These are phyloP conservation scores for Colletotrichum sp. DNA, from an alignment of 2,329 filamentous ascomycete species.

Conservation along the genomic window DNA sequence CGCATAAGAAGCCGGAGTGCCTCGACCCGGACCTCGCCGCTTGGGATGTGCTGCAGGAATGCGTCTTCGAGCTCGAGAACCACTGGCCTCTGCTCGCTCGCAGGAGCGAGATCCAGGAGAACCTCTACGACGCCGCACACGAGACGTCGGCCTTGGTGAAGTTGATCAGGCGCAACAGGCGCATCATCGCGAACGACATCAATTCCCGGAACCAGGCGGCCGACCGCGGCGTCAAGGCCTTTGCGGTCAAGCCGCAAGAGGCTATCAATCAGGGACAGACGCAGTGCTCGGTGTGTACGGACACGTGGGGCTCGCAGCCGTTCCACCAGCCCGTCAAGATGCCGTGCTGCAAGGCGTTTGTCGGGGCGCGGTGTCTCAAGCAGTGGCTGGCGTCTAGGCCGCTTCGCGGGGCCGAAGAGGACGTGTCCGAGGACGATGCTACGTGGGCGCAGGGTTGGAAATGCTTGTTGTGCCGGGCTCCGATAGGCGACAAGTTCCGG, in stretches of 20 bases:
- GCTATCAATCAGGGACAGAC: not conserved
- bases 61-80: constrained; percentile 6
- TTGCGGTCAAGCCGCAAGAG: not conserved
- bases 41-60: constrained; percentile 4
- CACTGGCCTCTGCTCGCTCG: not conserved
- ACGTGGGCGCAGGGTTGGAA: not conserved
- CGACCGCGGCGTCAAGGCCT: not conserved
- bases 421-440: not conserved
- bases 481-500: not conserved
- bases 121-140: not conserved
- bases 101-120: not conserved
- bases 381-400: not conserved
- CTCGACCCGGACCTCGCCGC: not conserved
- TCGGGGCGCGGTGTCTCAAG: constrained; percentile 12
- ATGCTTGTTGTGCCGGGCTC: not conserved
- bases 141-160: not conserved
- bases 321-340: constrained; percentile 7
- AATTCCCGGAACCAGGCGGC: not conserved
- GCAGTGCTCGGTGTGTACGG: not conserved
- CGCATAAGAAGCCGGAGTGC: not conserved
- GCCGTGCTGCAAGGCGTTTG: not conserved
- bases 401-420: not conserved
- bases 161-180: constrained; percentile 1
- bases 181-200: not conserved
- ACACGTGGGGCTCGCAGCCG: not conserved